phyloP scores from a whole-genome alignment of 2,329 filamentous ascomycete species.

The Parascedosporium putredinis region DNA sequence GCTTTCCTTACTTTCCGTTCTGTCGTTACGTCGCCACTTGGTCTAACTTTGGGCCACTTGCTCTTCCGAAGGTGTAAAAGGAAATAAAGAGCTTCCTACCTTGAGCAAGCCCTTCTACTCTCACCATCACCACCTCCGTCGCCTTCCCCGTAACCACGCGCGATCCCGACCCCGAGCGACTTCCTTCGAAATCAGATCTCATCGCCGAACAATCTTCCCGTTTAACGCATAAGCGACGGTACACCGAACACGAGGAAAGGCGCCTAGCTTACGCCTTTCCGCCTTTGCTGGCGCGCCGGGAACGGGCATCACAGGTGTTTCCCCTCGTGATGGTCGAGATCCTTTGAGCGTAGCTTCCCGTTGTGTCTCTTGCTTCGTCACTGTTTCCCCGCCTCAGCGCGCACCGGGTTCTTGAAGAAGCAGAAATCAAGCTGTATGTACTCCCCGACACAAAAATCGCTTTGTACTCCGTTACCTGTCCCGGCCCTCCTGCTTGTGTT shows the following conservation, averaged over 20 bases:
- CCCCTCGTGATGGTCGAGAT: constrained; percentile 5
- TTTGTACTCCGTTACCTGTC: too few relatives aligned
- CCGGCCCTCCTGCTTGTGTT: too few relatives aligned
- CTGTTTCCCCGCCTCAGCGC: constrained; percentile 1
- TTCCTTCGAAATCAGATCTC: neutral
- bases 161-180: neutral
- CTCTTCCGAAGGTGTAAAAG: neutral
- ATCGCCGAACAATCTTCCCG: neutral
- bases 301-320: constrained; percentile 5
- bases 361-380: constrained; percentile 2
- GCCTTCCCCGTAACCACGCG: neutral
- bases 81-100: neutral
- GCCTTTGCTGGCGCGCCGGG: constrained; percentile 2
- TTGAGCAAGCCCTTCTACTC: neutral
- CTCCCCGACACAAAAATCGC: neutral
- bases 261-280: neutral
- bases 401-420: neutral
- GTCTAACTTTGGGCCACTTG: neutral
- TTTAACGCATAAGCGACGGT: neutral
- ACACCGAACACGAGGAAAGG: constrained; percentile 5
- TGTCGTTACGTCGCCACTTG: neutral
- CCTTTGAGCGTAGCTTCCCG: neutral
- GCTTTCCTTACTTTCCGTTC: constrained; percentile 8
- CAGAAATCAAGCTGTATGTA: constrained; percentile 4
- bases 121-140: neutral